Percentiles rank a stretch among this genome's conserved stretches.
Conservation (phyloP, 768 basidiomycete genomes). For the Tephrocybe rancida region DNA sequence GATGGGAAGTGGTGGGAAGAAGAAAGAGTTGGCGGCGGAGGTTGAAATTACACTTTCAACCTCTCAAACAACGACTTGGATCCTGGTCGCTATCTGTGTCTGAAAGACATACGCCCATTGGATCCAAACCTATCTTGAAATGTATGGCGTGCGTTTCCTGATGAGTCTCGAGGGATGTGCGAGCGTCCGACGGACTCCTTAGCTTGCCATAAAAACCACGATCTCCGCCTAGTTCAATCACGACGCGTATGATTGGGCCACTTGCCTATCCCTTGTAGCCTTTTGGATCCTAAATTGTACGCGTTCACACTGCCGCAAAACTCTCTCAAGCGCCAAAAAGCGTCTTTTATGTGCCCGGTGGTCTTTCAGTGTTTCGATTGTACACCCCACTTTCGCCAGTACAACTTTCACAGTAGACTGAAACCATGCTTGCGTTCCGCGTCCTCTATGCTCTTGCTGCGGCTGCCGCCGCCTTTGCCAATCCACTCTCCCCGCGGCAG, state of each 20-base stretch:
- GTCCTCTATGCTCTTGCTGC: slow-evolving; percentile 29
- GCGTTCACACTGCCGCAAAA: slow-evolving; percentile 11
- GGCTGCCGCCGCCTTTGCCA: slow-evolving; percentile 28
- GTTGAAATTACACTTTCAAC: slow-evolving; percentile 3
- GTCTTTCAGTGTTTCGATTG: neutral
- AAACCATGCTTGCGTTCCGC: slow-evolving; percentile 31
- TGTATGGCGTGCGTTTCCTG: too few species aligned
- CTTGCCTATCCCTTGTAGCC: neutral
- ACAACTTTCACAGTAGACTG: neutral
- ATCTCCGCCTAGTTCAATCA: slow-evolving; percentile 14
- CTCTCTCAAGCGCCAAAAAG: slow-evolving; percentile 18
- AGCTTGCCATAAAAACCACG: neutral
- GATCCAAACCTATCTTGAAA: too few species aligned
- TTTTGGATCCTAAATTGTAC: slow-evolving; percentile 6
- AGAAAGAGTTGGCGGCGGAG: slow-evolving; percentile 3
- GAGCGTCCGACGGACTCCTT: neutral
- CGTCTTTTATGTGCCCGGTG: slow-evolving; percentile 15
- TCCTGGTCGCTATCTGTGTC: too few species aligned
- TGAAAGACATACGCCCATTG: too few species aligned
- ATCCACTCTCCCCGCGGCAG: slow-evolving; percentile 30
- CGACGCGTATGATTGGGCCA: slow-evolving; percentile 18
- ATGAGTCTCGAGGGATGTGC: too few species aligned
- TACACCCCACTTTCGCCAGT: neutral
- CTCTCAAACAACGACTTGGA: neutral
- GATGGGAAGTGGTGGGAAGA: slow-evolving; percentile 16